A percentile compares a stretch with the other conserved stretches of the same genome.
These are phyloP conservation scores for Vaccinium corymbosum DNA, from an alignment of 148 eudicot species.

Conservation along the genomic window DNA sequence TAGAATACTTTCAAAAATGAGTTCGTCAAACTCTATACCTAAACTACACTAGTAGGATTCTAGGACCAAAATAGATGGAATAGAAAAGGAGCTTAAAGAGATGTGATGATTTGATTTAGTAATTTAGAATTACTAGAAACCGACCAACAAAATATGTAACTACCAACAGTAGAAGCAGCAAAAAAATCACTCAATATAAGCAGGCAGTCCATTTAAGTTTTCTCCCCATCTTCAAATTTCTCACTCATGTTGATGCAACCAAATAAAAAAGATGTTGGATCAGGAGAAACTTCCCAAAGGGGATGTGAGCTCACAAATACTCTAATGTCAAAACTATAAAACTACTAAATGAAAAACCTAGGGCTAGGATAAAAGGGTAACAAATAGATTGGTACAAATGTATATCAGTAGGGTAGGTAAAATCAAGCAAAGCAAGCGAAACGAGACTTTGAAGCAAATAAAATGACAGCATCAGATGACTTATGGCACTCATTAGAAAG, in stretches of 20 bases:
- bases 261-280: not conserved
- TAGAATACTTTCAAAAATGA: no score
- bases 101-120: not conserved
- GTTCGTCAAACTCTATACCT: not conserved
- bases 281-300: not conserved
- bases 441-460: not conserved
- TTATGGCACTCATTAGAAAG: not conserved
- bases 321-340: not conserved
- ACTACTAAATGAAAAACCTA: not conserved
- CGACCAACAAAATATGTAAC: not conserved
- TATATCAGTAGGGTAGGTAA: not conserved
- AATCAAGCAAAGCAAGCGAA: not conserved
- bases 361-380: not conserved
- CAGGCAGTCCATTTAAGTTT: not conserved
- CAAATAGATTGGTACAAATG: not conserved
- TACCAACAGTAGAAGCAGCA: not conserved
- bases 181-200: not conserved
- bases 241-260: not conserved
- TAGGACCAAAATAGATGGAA: not conserved
- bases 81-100: not conserved
- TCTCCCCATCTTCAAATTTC: not conserved
- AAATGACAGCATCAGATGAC: not conserved
- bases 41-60: not conserved
- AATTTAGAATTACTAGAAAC: not conserved
- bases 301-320: not conserved